A percentile compares a stretch with the other conserved stretches of the same genome.
Conservation (phyloP, 352 stramenopile genomes). For the Aphanomyces euteiches region DNA sequence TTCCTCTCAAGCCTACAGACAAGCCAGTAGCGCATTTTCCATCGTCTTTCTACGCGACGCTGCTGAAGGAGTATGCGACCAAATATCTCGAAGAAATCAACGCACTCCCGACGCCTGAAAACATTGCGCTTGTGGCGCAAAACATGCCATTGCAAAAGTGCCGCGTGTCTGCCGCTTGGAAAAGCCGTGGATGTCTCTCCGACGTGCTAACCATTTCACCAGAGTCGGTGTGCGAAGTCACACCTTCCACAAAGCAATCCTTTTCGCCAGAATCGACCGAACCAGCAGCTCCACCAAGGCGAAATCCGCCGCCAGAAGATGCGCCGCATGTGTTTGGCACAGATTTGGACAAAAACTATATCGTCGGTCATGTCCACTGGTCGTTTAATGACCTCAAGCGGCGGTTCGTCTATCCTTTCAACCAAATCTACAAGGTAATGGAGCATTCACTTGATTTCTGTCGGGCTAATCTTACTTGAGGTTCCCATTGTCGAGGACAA, state of each 20-base stretch:
- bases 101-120: slow-evolving; percentile 44
- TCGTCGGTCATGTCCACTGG: slow-evolving; percentile 49
- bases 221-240: too few relatives aligned
- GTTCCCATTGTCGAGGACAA: slow-evolving; percentile 31
- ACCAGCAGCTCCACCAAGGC: not conserved
- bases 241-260: too few relatives aligned
- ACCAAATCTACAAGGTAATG: slow-evolving; percentile 31
- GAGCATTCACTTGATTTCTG: slow-evolving; percentile 7
- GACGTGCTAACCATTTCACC: slow-evolving; percentile 17
- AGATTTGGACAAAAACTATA: slow-evolving; percentile 37
- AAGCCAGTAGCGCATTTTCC: slow-evolving; percentile 42
- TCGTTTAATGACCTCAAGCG: slow-evolving; percentile 75
- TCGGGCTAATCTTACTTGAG: not conserved
- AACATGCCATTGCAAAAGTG: slow-evolving; percentile 64
- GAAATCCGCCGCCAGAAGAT: not conserved
- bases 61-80: slow-evolving; percentile 67
- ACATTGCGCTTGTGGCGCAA: slow-evolving; percentile 59
- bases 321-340: not conserved
- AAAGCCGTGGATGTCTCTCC: slow-evolving; percentile 36
- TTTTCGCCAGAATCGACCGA: not conserved
- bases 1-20: slow-evolving; percentile 53
- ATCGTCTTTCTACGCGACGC: slow-evolving; percentile 40
- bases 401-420: slow-evolving; percentile 64
- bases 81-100: slow-evolving; percentile 67
- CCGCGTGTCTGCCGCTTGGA: slow-evolving; percentile 53